Evolutionary conservation across 1,284 basidiomycete species (phyloP), one percentile per base, ranked within the genome.

Genomic region (Irpex lacteus): DNA sequence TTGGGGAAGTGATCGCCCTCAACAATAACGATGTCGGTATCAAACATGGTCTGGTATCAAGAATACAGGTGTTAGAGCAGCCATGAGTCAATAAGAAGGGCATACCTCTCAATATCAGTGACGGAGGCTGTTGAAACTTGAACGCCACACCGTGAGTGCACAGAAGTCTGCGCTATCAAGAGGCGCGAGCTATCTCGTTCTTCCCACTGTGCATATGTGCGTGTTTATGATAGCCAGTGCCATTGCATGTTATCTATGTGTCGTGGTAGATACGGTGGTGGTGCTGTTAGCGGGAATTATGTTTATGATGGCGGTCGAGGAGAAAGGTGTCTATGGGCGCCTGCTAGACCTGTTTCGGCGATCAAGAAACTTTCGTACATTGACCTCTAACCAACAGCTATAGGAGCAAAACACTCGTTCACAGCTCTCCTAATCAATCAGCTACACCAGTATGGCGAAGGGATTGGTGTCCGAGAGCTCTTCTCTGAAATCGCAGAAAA

Each of bases 291-390:
- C 15, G 4, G 8, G 15, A 44, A 5, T 11, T 15, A 11, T 44
- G 40, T 11, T 15, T 44, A 15, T 11, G 40, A 44, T 44, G 40
- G 15, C 11, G 15, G 40, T 44, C 15, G 40, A 44, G 40, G 40
- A 44, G 11, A 44, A 44, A 15, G 40, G 50, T 19, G 19, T 34
- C 11, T 32, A 56, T 56, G 54, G 26, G 54, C 54, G 54, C 34
- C 32, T 56, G 34, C 15, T 11, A 56, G 13, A 13, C 54, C 34
- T 8, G 15, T 15, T 56, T 52, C 15, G 50, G 50, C 50, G 15
- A 52, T 52, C 50, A 21, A 52, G 54, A 56, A 56, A 56, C 21
- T 56, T 56, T 56, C 54, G 54, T 53, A 36, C 54, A 56, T 56
- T 56, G 54, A 56, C 26, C 26, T 26, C 26, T 26, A 26, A 26